Base-by-base conservation (phyloP, 768 basidiomycete genomes). In the Piloderma croceum region DNA sequence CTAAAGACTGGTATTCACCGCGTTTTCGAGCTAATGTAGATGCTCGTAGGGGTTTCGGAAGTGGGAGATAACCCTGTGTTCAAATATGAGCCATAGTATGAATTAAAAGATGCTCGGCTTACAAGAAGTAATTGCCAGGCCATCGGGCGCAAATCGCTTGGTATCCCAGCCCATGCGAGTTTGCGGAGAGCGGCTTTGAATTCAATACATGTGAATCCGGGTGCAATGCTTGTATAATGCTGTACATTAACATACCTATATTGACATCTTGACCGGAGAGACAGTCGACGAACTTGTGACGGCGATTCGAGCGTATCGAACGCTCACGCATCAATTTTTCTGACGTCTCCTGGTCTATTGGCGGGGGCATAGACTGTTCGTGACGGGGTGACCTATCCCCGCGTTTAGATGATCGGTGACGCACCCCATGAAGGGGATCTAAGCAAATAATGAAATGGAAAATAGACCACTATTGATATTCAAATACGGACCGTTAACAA, bases 51-150 rank as follows among this genome's bases (percentile, higher is more conserved):
- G 84, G 79, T 3, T 77, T 74, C 5, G 90, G 83, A 12, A 94
- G 68, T 2, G 96, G 94, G 20, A 96, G 76, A 61, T 98, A 97
- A 17, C 93, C 93, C 92, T 96, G 46, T 27, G 24, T 9, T 15
- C 27, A 21, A 20, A 42, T n/a, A 44, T 25, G 6, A 20, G 13
- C 5, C 27, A 7, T 17, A 34, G 11, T 19, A 6, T 25, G 31
- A 23, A 13, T 9, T 10, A 24, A 36, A 12, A 23, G 19, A 12
- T 13, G 17, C 31, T 19, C 37, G 5, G 70, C 87, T 49, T 56
- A 94, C 92, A 27, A 98, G 78, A 23, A 99, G 73, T 35, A 97
- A 69, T 56, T 91, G 91, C 96, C 96, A 99, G 19, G 83, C 86
- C 56, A 96, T 76, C 0, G 91, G 90, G 29, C 96, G 76, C 20